Conservation (phyloP, 129 eudicot species). For the Flaveria ramosissima region DNA sequence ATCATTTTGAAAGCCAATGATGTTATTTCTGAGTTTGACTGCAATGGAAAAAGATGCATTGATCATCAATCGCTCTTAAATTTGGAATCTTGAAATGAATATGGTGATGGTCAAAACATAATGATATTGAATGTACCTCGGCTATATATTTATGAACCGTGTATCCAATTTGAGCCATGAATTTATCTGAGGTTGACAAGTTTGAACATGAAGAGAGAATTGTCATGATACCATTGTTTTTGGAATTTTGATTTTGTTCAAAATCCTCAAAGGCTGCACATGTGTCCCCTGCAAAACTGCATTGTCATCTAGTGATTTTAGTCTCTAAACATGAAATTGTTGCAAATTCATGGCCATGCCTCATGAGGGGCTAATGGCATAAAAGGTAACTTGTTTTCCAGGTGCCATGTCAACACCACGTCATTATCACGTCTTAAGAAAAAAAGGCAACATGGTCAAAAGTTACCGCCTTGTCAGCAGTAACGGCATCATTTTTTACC, state of each 20-base stretch:
- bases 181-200: conserved; percentile 31
- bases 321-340: conserved; percentile 1
- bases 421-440: background rate
- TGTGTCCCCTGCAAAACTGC: conserved; percentile 74
- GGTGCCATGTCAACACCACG: background rate
- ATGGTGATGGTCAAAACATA: background rate
- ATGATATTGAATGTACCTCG: conserved; percentile 41
- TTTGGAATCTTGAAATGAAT: background rate
- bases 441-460: background rate
- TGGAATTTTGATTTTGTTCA: conserved; percentile 42
- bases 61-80: background rate
- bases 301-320: conserved; percentile 28
- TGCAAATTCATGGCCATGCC: background rate
- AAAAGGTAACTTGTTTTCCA: background rate
- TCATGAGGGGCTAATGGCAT: background rate
- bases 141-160: conserved; percentile 50
- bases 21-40: conserved; percentile 55
- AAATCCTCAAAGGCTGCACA: conserved; percentile 54
- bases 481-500: too few species aligned
- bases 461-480: background rate
- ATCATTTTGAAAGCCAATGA: conserved; percentile 24
- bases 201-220: conserved; percentile 59
- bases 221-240: conserved; percentile 39
- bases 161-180: conserved; percentile 45
- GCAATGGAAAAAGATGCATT: conserved; percentile 14